Base-by-base conservation (phyloP, 805 yeast genomes). In the Yarrowia sp. region DNA sequence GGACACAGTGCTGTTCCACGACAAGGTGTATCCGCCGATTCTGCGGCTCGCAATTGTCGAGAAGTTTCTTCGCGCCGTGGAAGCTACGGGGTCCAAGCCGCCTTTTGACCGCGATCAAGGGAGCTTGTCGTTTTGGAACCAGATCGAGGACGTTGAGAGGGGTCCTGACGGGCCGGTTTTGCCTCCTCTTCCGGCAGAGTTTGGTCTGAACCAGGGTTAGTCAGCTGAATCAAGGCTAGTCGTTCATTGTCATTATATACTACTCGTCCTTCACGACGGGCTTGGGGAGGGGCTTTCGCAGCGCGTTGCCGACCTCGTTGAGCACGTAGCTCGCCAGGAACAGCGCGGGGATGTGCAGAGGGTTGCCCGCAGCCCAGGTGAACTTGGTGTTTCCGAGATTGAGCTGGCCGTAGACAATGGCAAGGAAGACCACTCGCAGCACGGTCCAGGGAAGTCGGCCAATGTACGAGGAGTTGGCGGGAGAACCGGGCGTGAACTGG, bases 371-470 rank as follows among this genome's bases (percentile, higher is more conserved):
- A 9, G 61, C 7, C 19, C 41, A 27, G n/a, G 33, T 38, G 44
- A 36, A 55, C 27, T 55, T 29, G 46, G 47, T 27, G 2, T n/a
- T 10, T 4, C 22, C 49, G 18, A 55, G 38, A 21, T 55, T 55
- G 29, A 39, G 35, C 61, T 55, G 61, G 1, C 38, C 35, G 7
- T 27, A 27, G 27, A 38, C 27, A 0, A 55, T 10, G 8, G 47
- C 61, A 18, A 55, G 38, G 38, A 55, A 55, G 14, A 22, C 47
- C 14, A 38, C 47, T 38, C 61, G 47, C 31, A 38, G 24, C 14
- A 55, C 29, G 6, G 61, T 38, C 61, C 47, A 55, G 38, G 61
- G 61, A 27, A 38, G 35, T 8, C 47, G 61, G 6, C 47, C 61
- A n/a, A 55, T 38, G 47, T 21, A 27, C 2, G 61, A 18, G 10